Conservation (phyloP, 352 stramenopile genomes). For the Phytopythium sindhum region DNA sequence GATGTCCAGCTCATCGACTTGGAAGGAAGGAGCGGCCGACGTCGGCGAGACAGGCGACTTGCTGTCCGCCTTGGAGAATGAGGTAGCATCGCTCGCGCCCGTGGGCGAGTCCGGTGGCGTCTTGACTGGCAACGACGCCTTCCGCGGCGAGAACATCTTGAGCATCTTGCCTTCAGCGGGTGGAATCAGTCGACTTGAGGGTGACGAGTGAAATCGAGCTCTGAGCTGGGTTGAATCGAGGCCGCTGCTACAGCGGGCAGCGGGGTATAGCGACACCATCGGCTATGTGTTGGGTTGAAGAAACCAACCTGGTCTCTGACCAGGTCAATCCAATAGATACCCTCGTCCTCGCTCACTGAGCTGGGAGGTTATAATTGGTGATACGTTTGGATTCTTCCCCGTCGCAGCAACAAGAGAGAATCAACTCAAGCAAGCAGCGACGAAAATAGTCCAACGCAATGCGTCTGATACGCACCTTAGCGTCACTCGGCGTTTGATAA, state of each 20-base stretch:
- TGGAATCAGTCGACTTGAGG: neutral
- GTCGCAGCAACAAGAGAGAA: neutral
- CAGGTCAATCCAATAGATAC: neutral
- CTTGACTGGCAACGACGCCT: conserved; percentile 4
- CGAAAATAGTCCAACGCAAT: neutral
- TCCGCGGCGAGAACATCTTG: conserved; percentile 20
- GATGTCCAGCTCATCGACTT: conserved; percentile 26
- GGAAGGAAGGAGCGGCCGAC: neutral
- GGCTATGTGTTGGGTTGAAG: neutral
- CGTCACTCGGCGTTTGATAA: neutral
- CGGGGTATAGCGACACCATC: neutral
- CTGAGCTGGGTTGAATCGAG: neutral
- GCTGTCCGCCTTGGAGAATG: conserved; percentile 16
- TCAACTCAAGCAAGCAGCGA: neutral
- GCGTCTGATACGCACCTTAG: neutral
- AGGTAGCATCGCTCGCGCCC: conserved; percentile 7
- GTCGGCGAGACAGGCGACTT: conserved; percentile 1
- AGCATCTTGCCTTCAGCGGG: conserved; percentile 10
- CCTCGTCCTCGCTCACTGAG: neutral
- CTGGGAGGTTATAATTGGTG: neutral
- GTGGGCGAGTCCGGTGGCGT: conserved; percentile 13
- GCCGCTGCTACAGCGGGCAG: neutral
- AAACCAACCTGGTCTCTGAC: no score
- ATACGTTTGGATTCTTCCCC: neutral
- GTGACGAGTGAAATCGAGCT: neutral